These are phyloP conservation scores for Monilinia laxa DNA, from an alignment of 2,329 filamentous ascomycete species.

Conservation along the genomic window DNA sequence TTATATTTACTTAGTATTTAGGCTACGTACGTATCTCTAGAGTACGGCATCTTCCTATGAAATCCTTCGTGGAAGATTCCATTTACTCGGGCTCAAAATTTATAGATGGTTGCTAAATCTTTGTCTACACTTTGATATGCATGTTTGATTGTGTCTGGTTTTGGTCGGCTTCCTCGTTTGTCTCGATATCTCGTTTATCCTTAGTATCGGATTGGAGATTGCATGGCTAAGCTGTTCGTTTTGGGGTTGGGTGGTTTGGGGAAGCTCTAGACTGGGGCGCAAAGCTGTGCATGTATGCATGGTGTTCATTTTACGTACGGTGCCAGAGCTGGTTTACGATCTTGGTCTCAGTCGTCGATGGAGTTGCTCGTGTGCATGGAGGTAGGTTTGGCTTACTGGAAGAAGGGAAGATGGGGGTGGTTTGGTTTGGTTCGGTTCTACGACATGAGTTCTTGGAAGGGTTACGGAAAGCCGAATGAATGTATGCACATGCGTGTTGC, in stretches of 20 bases:
- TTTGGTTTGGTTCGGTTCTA: background rate
- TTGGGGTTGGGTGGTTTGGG: too few relatives aligned
- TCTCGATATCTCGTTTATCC: too few relatives aligned
- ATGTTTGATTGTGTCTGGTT: too few relatives aligned
- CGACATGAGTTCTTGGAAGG: background rate
- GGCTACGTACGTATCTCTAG: background rate
- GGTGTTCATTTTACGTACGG: background rate
- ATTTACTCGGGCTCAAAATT: too few relatives aligned
- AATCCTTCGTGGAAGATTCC: background rate
- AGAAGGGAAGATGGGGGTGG: background rate
- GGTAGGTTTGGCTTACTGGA: constrained; percentile 1
- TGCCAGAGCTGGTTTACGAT: background rate
- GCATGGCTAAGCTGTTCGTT: too few relatives aligned
- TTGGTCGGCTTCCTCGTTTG: too few relatives aligned
- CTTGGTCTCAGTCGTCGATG: background rate
- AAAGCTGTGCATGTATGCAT: background rate
- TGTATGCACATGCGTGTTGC: background rate
- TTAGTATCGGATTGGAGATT: too few relatives aligned
- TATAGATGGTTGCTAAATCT: too few relatives aligned
- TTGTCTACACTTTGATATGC: too few relatives aligned
- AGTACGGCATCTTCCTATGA: background rate
- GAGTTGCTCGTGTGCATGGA: background rate
- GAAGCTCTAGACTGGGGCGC: too few relatives aligned
- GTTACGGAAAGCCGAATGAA: background rate
- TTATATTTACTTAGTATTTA: background rate